These are phyloP conservation scores for Colletotrichum sp. DNA, from an alignment of 2,329 filamentous ascomycete species.

Conservation along the genomic window DNA sequence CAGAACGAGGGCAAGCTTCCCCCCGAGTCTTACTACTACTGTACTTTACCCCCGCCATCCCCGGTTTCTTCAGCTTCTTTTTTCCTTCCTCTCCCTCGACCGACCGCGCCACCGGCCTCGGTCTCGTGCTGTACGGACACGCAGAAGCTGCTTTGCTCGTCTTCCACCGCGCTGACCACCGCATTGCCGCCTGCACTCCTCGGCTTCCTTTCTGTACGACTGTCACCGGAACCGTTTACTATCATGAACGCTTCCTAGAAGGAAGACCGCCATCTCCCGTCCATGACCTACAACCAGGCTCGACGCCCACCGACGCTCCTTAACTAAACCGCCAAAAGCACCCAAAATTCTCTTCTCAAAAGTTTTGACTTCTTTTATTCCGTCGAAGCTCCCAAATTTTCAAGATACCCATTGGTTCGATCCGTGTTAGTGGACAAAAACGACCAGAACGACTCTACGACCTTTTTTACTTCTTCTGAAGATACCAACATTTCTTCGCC, in stretches of 20 bases:
- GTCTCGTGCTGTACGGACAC: constrained; percentile 9
- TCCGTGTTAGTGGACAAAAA: background rate
- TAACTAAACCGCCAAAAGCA: background rate
- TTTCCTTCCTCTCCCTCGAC: background rate
- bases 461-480: constrained; percentile 11
- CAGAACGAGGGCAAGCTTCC: background rate
- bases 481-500: background rate
- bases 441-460: constrained; percentile 14
- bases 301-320: constrained; percentile 20
- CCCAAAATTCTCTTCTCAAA: constrained; percentile 8
- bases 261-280: constrained; percentile 6
- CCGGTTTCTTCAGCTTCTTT: background rate
- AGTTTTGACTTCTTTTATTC: background rate
- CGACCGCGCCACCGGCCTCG: constrained; percentile 17
- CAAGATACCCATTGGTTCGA: constrained; percentile 18
- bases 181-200: constrained; percentile 12
- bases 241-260: constrained; percentile 21
- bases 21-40: background rate
- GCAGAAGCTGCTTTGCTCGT: constrained; percentile 13
- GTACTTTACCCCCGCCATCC: constrained; percentile 8
- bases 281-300: constrained; percentile 13
- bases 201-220: constrained; percentile 5
- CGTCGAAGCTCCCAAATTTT: background rate
- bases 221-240: constrained; percentile 3
- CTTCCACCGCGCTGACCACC: constrained; percentile 13